These are phyloP conservation scores for Cucurbita moschata DNA, from an alignment of 306 rosid species.

Conservation along the genomic window DNA sequence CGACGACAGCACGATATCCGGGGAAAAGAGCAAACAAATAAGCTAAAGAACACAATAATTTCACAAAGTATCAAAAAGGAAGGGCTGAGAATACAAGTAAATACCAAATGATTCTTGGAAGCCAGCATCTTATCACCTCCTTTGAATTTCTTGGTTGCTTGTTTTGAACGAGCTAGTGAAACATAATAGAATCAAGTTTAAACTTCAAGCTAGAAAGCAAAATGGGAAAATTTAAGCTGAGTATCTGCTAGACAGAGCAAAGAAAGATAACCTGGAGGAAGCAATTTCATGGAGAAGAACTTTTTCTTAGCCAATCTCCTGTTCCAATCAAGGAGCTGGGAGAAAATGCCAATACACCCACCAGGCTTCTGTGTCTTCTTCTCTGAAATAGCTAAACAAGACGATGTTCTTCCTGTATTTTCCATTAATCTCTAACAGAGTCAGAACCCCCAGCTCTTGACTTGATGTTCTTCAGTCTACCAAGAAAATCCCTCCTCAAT, in stretches of 20 bases:
- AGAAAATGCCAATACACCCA: constrained; percentile 82
- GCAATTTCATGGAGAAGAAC: constrained; percentile 66
- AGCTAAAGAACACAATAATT: not conserved
- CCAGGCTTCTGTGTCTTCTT: constrained; percentile 53
- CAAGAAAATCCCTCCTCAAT: not conserved
- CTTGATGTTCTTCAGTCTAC: not conserved
- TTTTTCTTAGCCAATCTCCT: constrained; percentile 64
- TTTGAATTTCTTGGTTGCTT: constrained; percentile 42
- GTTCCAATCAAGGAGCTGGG: constrained; percentile 91
- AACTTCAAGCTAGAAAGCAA: not conserved
- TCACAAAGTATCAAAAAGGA: not conserved
- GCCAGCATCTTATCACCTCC: constrained; percentile 64
- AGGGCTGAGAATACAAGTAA: not conserved
- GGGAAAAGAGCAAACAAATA: not conserved
- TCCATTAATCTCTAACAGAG: constrained; percentile 43
- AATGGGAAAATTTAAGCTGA: not conserved
- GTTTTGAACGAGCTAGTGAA: constrained; percentile 43
- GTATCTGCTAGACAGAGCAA: not conserved
- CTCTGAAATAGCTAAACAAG: constrained; percentile 54
- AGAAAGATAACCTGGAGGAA: constrained; percentile 48
- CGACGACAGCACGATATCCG: constrained; percentile 1
- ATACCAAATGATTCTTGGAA: constrained; percentile 69
- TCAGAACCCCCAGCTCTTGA: not conserved
- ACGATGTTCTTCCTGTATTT: constrained; percentile 24
- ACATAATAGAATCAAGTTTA: constrained; percentile 12